Evolutionary conservation across 1,284 basidiomycete genomes (phyloP), one percentile per base, ranked within the genome.

Genomic region (Fomitopsis betulina): DNA sequence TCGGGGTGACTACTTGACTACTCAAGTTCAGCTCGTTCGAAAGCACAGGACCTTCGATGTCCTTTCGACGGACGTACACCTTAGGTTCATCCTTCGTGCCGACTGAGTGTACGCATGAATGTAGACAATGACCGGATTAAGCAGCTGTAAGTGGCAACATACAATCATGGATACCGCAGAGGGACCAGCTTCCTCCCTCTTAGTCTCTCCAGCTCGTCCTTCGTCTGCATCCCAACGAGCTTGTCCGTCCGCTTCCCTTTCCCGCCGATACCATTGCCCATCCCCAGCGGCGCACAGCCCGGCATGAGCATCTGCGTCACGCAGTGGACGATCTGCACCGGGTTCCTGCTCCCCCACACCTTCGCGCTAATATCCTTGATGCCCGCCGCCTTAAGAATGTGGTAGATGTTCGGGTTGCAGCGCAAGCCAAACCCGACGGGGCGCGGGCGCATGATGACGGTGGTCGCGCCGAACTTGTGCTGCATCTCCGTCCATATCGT

Each of bases 331-430:
- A 81, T 78, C 65, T 76, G 87, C 66, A 91, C 78, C 42, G 84
- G 84, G 73, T 96, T 97, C 63, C 93, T 80, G 65, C 91, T 95
- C 37, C 96, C 95, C 84, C 93, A 91, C 42, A 98, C 92, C 73
- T 96, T 96, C 30, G 93, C 96, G 65, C 90, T 93, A 49, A 93
- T 83, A 73, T 99, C 96, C 71, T 93, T 91, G 76, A 98, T 93
- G 12, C 96, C 96, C 2, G 93, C 94, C 0, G 95, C 94, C 66
- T 93, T 91, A 68, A 96, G 83, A 54, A 99, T 82, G 66, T 87
- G 83, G 74, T 98, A 95, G 56, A 98, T 79, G 66, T 90, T 84
- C 8, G 93, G 94, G 63, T 96, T 94, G 67, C 93, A 94, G 63
- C 89, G 84, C 53, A 99, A 78, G 10, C 96, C 96, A 72, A 98